Base-by-base conservation (phyloP, 441 rosid genomes). In the Populus hybrid region DNA sequence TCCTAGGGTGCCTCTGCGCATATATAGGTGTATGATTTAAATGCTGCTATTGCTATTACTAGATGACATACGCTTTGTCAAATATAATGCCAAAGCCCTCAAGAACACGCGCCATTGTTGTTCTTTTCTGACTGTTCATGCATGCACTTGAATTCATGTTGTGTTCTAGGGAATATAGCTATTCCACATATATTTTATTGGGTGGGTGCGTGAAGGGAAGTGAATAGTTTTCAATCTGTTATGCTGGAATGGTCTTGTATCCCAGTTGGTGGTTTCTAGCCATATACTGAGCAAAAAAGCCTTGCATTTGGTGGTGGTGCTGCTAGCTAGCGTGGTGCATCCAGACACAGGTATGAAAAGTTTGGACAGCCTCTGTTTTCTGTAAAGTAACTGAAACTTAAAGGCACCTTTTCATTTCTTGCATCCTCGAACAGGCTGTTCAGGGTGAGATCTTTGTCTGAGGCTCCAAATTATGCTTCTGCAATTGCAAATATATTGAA, bases 201-300 rank as follows among this genome's bases (percentile, higher is more conserved):
- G n/a, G 26, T 53, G 69, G 38, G 61, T 69, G 36, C 79, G 10
- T 59, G 40, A 67, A 16, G 53, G 12, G 26, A 68, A 79, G 30
- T 59, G 36, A 59, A 35, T 32, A 66, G 24, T 34, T 38, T 73
- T 65, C 20, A 23, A 70, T 81, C 32, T 72, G 57, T 76, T 81
- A 28, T 87, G 82, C 87, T 92, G 99, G 99, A 95, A 81, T 95
- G 98, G 99, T 95, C 99, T 67, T 95, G 28, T 26, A 95, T 95
- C 75, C 99, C 99, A 5, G 97, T 95, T 73, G 99, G 99, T 40
- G 99, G 99, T 80, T 92, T 97, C 66, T 88, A 90, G 82, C 99
- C 99, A 20, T 88, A 91, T 81, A 93, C 98, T 24, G 97, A 91
- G 82, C 98, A 95, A 78, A 95, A 90, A 81, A 95, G 86, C 82